Evolutionary conservation across 2,329 filamentous ascomycete species (phyloP), one percentile per base, ranked within the genome.

Genomic region (Penicillium psychrosexuale): DNA sequence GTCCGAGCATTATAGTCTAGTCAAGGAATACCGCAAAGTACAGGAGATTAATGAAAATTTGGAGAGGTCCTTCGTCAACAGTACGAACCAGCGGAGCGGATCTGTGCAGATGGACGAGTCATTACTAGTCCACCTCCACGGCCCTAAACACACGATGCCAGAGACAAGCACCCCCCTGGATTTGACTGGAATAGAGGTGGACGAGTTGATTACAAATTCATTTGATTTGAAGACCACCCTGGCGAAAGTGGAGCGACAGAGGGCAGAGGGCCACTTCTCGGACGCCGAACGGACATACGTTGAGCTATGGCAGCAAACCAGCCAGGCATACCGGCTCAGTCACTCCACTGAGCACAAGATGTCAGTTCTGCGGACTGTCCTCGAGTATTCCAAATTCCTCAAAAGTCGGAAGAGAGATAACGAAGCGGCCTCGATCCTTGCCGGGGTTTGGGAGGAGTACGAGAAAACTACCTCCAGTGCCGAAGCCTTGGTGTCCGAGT

Each of bases 231-330:
- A 71, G n/a, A 62, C 78, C 30, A 66, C 64, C 19, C 66, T 68
- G 31, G 55, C 67, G 13, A 64, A 71, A 0, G 64, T 13, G 12
- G 31, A 33, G 31, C 12, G 31, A 15, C 31, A 33, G 31, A 33
- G 31, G 13, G 12, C 31, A 5, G 31, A 69, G 34, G 66, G 70
- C 24, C 60, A 66, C 53, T 57, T 63, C 56, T 69, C 63, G 55
- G 71, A 60, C n/a, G 78, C 78, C 0, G 79, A 82, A 60, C 69
- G 72, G 37, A 69, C 70, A 3, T 82, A 80, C 45, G 72, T 81
- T 15, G 76, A 81, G 55, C 71, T 80, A 5, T 82, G 80, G 80
- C 75, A 78, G 63, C 75, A 75, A n/a, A 69, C 77, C 2, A 80
- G 76, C n/a, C 8, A 38, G 36, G 17, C 36, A 38, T 38, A 38